Base-by-base conservation (phyloP, 2,329 filamentous ascomycete species). In the Fusarium vanettenii region DNA sequence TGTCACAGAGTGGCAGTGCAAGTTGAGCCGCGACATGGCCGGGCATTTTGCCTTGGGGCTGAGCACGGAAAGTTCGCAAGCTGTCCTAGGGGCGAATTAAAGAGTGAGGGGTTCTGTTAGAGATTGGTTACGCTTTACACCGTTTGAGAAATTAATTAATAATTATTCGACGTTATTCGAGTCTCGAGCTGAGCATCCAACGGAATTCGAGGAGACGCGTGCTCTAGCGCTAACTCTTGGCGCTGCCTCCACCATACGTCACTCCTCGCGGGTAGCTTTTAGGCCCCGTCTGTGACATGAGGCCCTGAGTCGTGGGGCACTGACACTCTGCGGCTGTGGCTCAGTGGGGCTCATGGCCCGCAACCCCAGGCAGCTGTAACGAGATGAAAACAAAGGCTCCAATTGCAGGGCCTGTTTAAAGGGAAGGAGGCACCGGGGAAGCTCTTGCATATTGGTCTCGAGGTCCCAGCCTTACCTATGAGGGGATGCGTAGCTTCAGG, bases 241-340 rank as follows among this genome's bases (percentile, higher is more conserved):
- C 25, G 56, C 31, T 22, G 70, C 48, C 31, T 37, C 61, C 35
- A 67, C 62, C 16, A 33, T 69, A 74, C 64, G 68, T 72, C 71
- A 72, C 68, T 60, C 39, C 20, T 50, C 50, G 50, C 43, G 68
- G 68, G 68, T 60, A 33, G 48, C 57, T 75, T 37, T 45, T 66
- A 66, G 62, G 66, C 41, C 29, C 35, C 25, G 45, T 69, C 55
- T 59, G 68, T 68, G 74, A 66, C 75, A 63, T 45, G 29, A 43
- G 48, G 35, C 43, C 64, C 57, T 56, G 41, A 48, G 22, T 27
- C 61, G 22, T 62, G 62, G 62, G 71, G 67, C 67, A 43, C 65
- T 59, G 71, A 64, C 67, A 43, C 65, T 59, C 67, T 75, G 71
- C 75, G 75, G 76, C 76, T 76, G 76, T 78, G 76, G 77, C 76